Conservation (phyloP, 306 rosid species). For the Hylodesmum podocarpum region DNA sequence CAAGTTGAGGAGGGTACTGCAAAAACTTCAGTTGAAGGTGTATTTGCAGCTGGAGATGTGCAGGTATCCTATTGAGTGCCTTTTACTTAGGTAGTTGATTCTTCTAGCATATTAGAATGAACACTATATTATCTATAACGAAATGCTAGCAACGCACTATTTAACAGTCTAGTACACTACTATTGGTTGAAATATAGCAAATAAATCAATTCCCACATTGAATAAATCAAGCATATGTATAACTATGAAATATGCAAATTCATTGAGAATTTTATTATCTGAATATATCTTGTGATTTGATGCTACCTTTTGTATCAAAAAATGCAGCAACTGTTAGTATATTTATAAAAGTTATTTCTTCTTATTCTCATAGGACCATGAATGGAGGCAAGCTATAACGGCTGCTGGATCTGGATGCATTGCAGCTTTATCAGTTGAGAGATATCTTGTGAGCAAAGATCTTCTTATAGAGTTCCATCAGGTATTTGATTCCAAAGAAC, state of each 20-base stretch:
- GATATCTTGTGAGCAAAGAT: constrained; percentile 78
- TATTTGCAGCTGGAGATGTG: constrained; percentile 94
- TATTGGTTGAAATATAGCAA: no score
- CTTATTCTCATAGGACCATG: constrained; percentile 63
- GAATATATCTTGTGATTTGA: constrained; percentile 24
- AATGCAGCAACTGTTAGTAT: not conserved
- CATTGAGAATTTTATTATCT: constrained; percentile 4
- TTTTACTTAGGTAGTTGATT: not conserved
- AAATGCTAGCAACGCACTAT: no score
- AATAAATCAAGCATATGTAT: not conserved
- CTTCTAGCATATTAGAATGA: not conserved
- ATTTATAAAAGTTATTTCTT: constrained; percentile 8
- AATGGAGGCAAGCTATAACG: constrained; percentile 98
- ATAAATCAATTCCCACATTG: no score
- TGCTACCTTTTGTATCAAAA: not conserved
- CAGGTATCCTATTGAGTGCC: constrained; percentile 59
- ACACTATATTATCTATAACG: not conserved
- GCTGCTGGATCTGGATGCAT: constrained; percentile 98
- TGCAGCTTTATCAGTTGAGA: constrained; percentile 94
- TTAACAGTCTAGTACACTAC: no score
- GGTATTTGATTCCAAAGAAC: constrained; percentile 48
- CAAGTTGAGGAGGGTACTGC: constrained; percentile 73
- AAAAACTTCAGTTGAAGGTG: constrained; percentile 83
- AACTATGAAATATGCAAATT: not conserved
- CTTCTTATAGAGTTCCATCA: constrained; percentile 95